phyloP scores from a whole-genome alignment of 2,329 filamentous ascomycete genomes.

The Hypoxylon sp. region DNA sequence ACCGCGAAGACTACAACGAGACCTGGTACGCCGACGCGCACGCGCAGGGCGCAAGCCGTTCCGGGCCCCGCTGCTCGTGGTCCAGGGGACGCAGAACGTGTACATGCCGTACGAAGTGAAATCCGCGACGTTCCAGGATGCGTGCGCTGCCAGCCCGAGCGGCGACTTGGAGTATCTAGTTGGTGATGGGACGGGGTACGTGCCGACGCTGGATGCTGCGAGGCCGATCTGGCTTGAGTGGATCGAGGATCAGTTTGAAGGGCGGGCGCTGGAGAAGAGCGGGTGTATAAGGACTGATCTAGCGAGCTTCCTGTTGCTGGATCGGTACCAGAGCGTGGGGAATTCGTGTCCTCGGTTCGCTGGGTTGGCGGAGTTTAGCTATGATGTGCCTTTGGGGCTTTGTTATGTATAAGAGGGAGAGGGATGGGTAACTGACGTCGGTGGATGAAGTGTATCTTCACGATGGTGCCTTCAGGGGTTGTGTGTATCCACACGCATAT shows the following conservation, averaged over 20 bases:
- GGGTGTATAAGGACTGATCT: constrained; percentile 32
- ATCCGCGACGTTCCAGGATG: constrained; percentile 29
- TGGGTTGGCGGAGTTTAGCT: constrained; percentile 37
- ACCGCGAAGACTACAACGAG: constrained; percentile 39
- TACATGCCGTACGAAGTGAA: constrained; percentile 34
- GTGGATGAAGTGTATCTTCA: no score
- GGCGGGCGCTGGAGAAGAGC: constrained; percentile 14
- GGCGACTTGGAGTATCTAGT: constrained; percentile 40
- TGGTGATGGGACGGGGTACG: constrained; percentile 39
- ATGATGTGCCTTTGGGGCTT: constrained; percentile 34
- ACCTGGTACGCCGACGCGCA: constrained; percentile 43
- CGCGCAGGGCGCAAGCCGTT: constrained; percentile 50
- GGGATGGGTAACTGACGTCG: background rate
- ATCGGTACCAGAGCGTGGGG: constrained; percentile 30
- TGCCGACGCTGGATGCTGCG: constrained; percentile 40
- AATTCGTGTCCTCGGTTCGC: constrained; percentile 41
- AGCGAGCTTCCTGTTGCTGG: constrained; percentile 35
- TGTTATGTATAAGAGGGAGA: constrained; percentile 8
- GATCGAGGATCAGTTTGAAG: constrained; percentile 43
- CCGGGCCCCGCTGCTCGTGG: constrained; percentile 53
- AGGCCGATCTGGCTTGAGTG: constrained; percentile 42
- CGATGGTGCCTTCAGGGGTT: no score
- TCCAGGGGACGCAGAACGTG: constrained; percentile 51
- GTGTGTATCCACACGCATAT: no score
- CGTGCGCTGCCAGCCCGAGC: constrained; percentile 9